Base-by-base conservation (phyloP, 2,329 filamentous ascomycete species). In the Penicillium psychrosexuale region DNA sequence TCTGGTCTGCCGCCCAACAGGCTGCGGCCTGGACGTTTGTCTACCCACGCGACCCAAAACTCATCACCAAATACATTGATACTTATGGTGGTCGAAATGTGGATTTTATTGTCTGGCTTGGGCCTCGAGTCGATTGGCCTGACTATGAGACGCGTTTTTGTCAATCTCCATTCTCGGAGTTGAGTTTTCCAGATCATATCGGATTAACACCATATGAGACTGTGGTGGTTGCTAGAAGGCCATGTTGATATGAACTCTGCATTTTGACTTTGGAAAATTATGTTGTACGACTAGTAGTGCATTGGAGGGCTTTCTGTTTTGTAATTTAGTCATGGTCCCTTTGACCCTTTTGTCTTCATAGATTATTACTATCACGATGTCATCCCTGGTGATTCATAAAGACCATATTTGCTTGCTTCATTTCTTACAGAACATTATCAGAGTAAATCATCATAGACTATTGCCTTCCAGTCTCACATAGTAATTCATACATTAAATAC, bases 1-100 rank as follows among this genome's bases (percentile, higher is more conserved):
- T 81, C 8, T 73, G 74, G 49, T 52, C 72, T 1, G 67, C 76
- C 11, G 78, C 78, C 3, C 57, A 66, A 5, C 59, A 74, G n/a
- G 78, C 78, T 8, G 55, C 61, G 1, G 70, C 69, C n/a, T 77
- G 80, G 75, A 66, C 83, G 56, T 82, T 83, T 66, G 77, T 82
- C 27, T 83, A 83, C 60, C 81, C 81, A 1, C 75, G 79, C 13
- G 69, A 77, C n/a, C 72, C 77, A 3, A 72, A 66, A 3, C 64
- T 83, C 11, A 58, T 83, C 12, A 58, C 57, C 2, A 71, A 70
- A 52, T 83, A 83, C 57, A 40, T 82, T 28, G 61, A 73, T 31
- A 37, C 17, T 1, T 63, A 65, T 50, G 60, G 56, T 0, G 36
- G 44, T 51, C n/a, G 44, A 22, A 30, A 40, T 9, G 54, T 64